Base-by-base conservation (phyloP, 192 early-diverging fungal genomes). In the Martensiomyces pterosporus region DNA sequence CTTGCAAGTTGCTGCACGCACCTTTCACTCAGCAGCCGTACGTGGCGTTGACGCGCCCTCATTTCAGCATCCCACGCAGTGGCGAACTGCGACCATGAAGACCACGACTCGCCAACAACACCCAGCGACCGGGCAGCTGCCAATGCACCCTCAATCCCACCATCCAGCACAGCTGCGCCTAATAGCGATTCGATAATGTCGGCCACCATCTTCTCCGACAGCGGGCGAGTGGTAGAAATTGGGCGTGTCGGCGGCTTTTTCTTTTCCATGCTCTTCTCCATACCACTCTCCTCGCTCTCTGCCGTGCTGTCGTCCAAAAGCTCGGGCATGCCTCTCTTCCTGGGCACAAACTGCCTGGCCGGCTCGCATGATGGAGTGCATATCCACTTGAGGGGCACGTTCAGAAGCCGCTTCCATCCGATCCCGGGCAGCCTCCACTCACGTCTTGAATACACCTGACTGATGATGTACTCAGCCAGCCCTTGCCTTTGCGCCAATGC, bases 121-220 rank as follows among this genome's bases (percentile, higher is more conserved):
- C 73, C 69, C 43, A 88, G 40, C 3, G 79, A 54, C 34, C 77
- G 79, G 1, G 84, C 83, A 2, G 73, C 60, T 14, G 51, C 43
- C 17, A 88, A 52, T 0, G 79, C 86, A 3, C 57, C 62, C 16
- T 70, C 71, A 3, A 76, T 39, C 3, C 81, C 79, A 26, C 79
- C 76, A 25, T 80, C 78, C 4, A 87, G 41, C 39, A 80, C 82
- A 0, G 86, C 75, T 0, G 86, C 93, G 0, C 91, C 93, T 15
- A 96, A 57, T 5, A 87, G 67, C 0, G 93, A 83, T 56, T 96
- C 93, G 1, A 96, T 76, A 25, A 85, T 62, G 72, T 96, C 93
- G 0, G 93, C 93, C 23, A 92, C 56, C 0, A 84, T 82, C 40
- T 96, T 96, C 47, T 91, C 84, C 3, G 86, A 86, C n/a, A 93